phyloP scores from a whole-genome alignment of 371 early-diverging fungal species.

The Nematocida parisii region DNA sequence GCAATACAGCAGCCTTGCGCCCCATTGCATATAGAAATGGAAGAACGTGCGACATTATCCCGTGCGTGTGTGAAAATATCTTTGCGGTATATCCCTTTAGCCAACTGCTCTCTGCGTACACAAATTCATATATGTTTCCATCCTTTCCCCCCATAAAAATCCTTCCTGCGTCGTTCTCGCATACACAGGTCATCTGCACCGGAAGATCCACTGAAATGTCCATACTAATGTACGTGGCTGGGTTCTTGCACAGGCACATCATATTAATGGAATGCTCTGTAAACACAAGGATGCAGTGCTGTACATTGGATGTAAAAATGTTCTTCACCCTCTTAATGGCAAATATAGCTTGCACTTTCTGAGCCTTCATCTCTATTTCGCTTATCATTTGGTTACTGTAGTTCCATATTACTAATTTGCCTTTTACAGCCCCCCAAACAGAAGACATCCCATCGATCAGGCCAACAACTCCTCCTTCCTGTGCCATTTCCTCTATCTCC shows the following conservation, averaged over 20 bases:
- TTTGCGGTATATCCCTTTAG: conserved; percentile 9
- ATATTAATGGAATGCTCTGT: conserved; percentile 15
- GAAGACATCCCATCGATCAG: conserved; percentile 34
- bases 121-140: conserved; percentile 57
- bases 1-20: conserved; percentile 11
- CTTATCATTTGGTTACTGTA: conserved; percentile 24
- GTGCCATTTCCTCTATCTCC: conserved; percentile 25
- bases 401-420: conserved; percentile 50
- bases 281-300: conserved; percentile 38
- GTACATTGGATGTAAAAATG: conserved; percentile 25
- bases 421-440: conserved; percentile 16
- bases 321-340: neutral
- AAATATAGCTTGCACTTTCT: conserved; percentile 28
- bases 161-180: conserved; percentile 37
- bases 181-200: conserved; percentile 41
- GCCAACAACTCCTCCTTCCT: conserved; percentile 41
- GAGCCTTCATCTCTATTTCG: conserved; percentile 35
- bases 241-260: conserved; percentile 50
- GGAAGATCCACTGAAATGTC: conserved; percentile 28
- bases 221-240: conserved; percentile 34
- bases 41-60: conserved; percentile 25
- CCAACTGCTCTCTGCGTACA: conserved; percentile 31
- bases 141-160: conserved; percentile 49
- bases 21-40: conserved; percentile 55
- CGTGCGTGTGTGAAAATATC: conserved; percentile 33